These are phyloP conservation scores for Micromonas commoda DNA, from an alignment of 139 green algal species.

Conservation along the genomic window DNA sequence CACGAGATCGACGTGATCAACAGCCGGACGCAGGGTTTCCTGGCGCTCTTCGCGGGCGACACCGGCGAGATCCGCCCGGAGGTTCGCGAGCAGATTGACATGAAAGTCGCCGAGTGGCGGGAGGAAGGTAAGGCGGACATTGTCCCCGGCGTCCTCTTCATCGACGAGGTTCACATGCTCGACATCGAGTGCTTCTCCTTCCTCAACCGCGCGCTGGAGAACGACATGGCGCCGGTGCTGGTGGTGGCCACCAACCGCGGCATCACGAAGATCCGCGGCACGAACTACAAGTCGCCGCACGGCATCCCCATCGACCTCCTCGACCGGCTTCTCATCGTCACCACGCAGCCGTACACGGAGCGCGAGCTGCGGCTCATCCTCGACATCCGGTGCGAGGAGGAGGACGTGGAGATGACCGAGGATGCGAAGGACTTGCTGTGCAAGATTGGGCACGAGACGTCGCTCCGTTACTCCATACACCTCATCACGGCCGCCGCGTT, in stretches of 20 bases:
- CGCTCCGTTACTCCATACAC: conserved; percentile 92
- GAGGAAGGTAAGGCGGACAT: conserved; percentile 99
- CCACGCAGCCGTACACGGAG: conserved; percentile 88
- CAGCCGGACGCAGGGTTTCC: conserved; percentile 84
- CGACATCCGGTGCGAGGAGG: conserved; percentile 86
- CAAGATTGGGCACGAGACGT: conserved; percentile 90
- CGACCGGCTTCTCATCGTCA: conserved; percentile 97
- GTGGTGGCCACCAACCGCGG: conserved; percentile 96
- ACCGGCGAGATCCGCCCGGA: conserved; percentile 95
- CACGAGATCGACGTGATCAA: conserved; percentile 99
- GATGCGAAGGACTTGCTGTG: conserved; percentile 92
- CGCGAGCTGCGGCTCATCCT: conserved; percentile 89
- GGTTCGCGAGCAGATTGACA: conserved; percentile 87
- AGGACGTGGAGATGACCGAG: conserved; percentile 87
- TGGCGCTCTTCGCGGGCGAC: conserved; percentile 95
- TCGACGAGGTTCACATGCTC: conserved; percentile 99
- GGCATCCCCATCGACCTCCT: conserved; percentile 97
- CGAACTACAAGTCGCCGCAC: conserved; percentile 89
- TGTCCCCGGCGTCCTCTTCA: conserved; percentile 95
- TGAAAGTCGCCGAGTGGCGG: conserved; percentile 85
- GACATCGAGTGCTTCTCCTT: conserved; percentile 99
- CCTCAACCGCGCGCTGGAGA: conserved; percentile 94
- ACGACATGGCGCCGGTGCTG: conserved; percentile 95
- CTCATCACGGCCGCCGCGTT: conserved; percentile 87
- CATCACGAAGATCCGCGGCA: conserved; percentile 93